A percentile compares a stretch with the other conserved stretches of the same genome.
Evolutionary conservation across 1,284 basidiomycete species (phyloP).

Genomic region (Filobasidium uniguttulatum): DNA sequence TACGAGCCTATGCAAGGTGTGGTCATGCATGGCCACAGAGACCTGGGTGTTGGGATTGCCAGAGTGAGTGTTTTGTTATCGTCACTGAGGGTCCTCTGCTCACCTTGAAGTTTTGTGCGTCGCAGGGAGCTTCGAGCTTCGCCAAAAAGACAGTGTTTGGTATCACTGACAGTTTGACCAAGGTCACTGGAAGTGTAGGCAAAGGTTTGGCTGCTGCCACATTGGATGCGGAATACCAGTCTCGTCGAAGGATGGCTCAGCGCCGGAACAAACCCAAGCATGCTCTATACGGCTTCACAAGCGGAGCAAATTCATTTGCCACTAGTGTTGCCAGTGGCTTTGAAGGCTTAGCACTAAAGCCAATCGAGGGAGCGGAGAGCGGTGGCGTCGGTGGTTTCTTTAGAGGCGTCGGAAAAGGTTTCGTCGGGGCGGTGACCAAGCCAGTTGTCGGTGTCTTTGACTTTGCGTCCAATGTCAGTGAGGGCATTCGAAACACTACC

Average conservation of each 20-base stretch:
- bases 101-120: neutral
- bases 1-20: conserved; percentile 97
- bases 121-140: conserved; percentile 86
- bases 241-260: conserved; percentile 70
- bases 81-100: too few relatives aligned
- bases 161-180: conserved; percentile 86
- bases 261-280: conserved; percentile 89
- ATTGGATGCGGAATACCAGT: conserved; percentile 91
- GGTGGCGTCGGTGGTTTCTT: conserved; percentile 93
- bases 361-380: conserved; percentile 88
- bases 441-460: conserved; percentile 95
- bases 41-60: conserved; percentile 92
- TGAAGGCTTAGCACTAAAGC: conserved; percentile 92
- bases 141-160: conserved; percentile 99
- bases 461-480: conserved; percentile 86
- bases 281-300: conserved; percentile 87
- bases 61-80: conserved; percentile 62
- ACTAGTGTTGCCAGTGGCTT: conserved; percentile 89
- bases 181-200: conserved; percentile 91
- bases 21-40: conserved; percentile 92
- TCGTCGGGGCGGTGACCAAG: conserved; percentile 71
- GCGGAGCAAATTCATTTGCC: conserved; percentile 86
- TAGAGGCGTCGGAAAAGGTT: conserved; percentile 78
- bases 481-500: conserved; percentile 96
- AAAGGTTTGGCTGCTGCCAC: conserved; percentile 88